Evolutionary conservation across 208 protist species (phyloP), one percentile per base, ranked within the genome.

Genomic region (Acanthamoeba lenticulata): DNA sequence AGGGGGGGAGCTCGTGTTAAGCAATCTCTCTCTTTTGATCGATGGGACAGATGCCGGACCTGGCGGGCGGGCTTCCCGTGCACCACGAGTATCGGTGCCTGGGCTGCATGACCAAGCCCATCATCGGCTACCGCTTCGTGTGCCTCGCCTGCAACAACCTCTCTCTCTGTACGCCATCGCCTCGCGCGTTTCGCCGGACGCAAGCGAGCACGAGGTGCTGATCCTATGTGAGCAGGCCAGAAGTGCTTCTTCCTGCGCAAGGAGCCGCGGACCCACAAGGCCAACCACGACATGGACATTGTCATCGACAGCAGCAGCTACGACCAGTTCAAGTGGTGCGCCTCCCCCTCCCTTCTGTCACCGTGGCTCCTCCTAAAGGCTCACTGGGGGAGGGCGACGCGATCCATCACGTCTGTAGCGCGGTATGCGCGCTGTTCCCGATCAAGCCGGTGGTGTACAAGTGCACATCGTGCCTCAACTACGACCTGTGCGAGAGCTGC

Each of bases 211-310:
- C 21, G 9, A 29, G 47, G 32, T 24, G 81, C 9, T 72, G 0
- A 2, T 36, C 21, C 1, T 13, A 17, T 36, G 5, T 7, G 19
- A 29, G 55, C 40, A 94, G 92, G 92, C 57, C 92, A 94, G 24
- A 94, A 94, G 34, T 94, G 92, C 32, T 94, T 94, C 45, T 94
- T 90, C 60, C 32, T 94, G 32, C 45, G 60, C 49, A 94, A 90
- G 79, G 92, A 94, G 49, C 92, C 92, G 29, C 72, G 79, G 3
- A 86, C 24, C 49, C 92, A 94, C 92, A 57, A 72, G 36, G 45
- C 92, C 17, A 77, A n/a, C 36, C 92, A 94, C 60, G 52, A 94
- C 45, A 94, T 94, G 89, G 89, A 93, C 65, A 49, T 93, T 62
- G 40, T 93, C 42, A 38, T 83, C 29, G 89, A 93, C 6, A 85